phyloP scores from a whole-genome alignment of 306 rosid genomes.

The Rosa lucieae region DNA sequence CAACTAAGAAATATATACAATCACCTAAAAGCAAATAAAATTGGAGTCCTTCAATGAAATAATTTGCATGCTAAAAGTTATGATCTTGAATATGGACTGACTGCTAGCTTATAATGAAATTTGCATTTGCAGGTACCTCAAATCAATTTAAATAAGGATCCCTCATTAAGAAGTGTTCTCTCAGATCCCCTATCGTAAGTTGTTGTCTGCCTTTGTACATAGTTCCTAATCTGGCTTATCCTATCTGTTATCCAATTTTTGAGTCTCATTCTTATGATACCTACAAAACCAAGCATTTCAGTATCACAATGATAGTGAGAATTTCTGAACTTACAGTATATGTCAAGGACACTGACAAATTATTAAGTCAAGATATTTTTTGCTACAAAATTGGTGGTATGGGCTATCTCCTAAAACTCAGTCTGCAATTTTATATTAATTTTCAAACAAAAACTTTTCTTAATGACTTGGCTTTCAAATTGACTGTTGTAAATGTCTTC shows the following conservation, averaged over 20 bases:
- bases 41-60: background rate
- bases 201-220: conserved; percentile 12
- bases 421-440: background rate
- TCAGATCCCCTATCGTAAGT: conserved; percentile 97
- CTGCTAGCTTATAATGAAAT: conserved; percentile 11
- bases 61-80: background rate
- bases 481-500: background rate
- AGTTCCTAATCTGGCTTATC: conserved; percentile 8
- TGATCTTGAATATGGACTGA: background rate
- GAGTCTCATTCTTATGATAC: conserved; percentile 5
- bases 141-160: conserved; percentile 65
- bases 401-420: background rate
- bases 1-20: background rate
- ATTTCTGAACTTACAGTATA: background rate
- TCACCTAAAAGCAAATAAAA: too few species aligned
- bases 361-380: background rate
- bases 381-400: background rate
- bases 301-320: background rate
- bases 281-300: background rate
- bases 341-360: background rate
- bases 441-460: too few species aligned
- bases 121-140: conserved; percentile 53
- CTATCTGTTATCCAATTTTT: background rate
- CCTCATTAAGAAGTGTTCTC: conserved; percentile 84
- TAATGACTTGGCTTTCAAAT: background rate